Percentiles rank a stretch among this genome's conserved stretches.
These are phyloP conservation scores for Phaeosphaeriaceae sp. DNA, from an alignment of 2,329 filamentous ascomycete genomes.

Conservation along the genomic window DNA sequence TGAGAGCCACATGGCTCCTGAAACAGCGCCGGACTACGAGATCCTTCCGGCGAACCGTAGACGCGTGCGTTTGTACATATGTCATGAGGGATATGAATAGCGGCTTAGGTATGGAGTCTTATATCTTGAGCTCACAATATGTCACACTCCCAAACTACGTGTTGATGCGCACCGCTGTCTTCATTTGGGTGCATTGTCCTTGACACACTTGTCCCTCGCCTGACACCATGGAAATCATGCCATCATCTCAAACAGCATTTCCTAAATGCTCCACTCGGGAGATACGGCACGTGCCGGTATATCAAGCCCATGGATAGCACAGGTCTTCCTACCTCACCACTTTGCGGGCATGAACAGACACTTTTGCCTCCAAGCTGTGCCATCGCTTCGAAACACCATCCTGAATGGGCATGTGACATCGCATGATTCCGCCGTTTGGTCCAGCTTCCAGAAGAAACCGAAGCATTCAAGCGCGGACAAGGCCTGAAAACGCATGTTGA, in stretches of 20 bases:
- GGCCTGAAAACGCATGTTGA: conserved; percentile 1
- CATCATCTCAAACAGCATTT: background rate
- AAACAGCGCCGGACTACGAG: conserved; percentile 26
- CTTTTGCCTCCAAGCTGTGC: background rate
- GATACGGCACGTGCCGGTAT: background rate
- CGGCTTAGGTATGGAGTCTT: conserved; percentile 18
- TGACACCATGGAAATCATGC: background rate
- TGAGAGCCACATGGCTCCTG: conserved; percentile 25
- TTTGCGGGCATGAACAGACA: background rate
- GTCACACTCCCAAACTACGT: background rate
- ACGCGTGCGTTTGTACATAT: conserved; percentile 44
- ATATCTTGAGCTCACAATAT: conserved; percentile 11
- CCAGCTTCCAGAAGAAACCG: conserved; percentile 3
- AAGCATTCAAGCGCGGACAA: conserved; percentile 3
- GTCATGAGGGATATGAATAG: conserved; percentile 22
- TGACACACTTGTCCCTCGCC: background rate
- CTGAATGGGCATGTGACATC: background rate
- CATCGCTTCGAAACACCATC: background rate
- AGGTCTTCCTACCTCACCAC: background rate
- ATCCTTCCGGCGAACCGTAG: conserved; percentile 19
- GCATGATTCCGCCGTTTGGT: background rate
- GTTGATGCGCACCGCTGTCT: conserved; percentile 1
- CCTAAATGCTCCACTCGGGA: background rate
- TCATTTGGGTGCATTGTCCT: background rate
- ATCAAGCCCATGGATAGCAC: background rate